These are phyloP conservation scores for Globomyces pollinis-pini DNA, from an alignment of 192 early-diverging fungal species.

Conservation along the genomic window DNA sequence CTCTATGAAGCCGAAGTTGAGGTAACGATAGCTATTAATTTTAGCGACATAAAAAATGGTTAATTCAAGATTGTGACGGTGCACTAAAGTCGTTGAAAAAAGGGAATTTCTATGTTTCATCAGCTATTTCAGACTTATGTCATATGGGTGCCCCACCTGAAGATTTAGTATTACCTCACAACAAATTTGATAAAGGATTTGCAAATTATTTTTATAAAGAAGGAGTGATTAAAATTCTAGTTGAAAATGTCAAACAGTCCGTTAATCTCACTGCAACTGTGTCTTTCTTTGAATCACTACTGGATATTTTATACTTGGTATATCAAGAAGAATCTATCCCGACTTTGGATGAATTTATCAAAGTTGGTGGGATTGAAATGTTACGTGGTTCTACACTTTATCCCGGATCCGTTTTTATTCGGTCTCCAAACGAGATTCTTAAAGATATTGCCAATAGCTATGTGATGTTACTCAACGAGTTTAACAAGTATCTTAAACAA, in stretches of 20 bases:
- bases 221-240: not conserved
- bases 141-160: constrained; percentile 2
- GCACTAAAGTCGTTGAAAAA: not conserved
- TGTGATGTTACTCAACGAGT: not conserved
- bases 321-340: not conserved
- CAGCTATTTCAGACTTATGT: not conserved
- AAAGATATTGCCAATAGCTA: not conserved
- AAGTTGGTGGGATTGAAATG: not conserved
- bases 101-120: not conserved
- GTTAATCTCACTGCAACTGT: not conserved
- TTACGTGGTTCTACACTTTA: not conserved
- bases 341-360: constrained; percentile 1
- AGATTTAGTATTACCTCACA: not conserved
- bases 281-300: not conserved
- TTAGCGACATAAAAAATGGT: not conserved
- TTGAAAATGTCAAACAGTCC: not conserved
- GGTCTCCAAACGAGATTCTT: not conserved
- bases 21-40: no score
- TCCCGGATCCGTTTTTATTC: not conserved
- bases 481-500: not conserved
- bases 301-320: not conserved
- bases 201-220: not conserved
- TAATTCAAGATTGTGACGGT: not conserved
- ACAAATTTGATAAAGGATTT: constrained; percentile 2
- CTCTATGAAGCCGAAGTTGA: no score